Base-by-base conservation (phyloP, 83 land plant species). In the Thuja plicata region DNA sequence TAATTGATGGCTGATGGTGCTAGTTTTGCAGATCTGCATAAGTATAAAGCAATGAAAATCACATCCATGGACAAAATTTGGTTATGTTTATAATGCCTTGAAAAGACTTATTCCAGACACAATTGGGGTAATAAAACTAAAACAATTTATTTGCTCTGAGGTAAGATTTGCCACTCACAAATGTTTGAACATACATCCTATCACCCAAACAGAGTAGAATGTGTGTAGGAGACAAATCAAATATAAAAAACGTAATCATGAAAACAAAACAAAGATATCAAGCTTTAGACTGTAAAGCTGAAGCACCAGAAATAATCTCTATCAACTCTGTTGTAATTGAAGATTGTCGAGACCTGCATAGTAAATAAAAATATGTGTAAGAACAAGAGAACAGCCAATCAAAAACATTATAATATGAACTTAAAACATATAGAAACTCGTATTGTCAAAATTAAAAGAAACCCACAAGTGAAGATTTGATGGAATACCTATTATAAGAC, bases 251-350 rank as follows among this genome's bases (percentile, higher is more conserved):
- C 35, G 40, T 35, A 13, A 35, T 5, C 38, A 38, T 76, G 40
- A 76, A 15, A 76, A 76, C 79, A 76, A 8, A 35, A 35, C 17
- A 12, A 76, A 12, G 79, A 32, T 35, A 76, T 76, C 79, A 76
- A 12, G 38, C 9, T 77, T 89, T 87, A 93, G 16, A 90, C 93
- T 30, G 88, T 88, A 96, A 90, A 12, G 98, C 96, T 9, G 98
- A 95, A 87, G 98, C 98, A 86, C 98, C 98, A 62, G 98, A 96
- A 55, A 96, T 96, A 89, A 96, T 96, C 92, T 96, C 98, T 30
- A 87, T 95, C n/a, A 96, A 94, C 90, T 96, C 98, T 16, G 97
- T 95, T 24, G 98, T 96, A 50, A 96, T 96, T 15, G 94, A 88
- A 48, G 97, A 93, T 93, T 96, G 98, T 86, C 98, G 97, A 54